Percentiles rank a stretch among this genome's conserved stretches.
phyloP scores from a whole-genome alignment of 441 rosid species.

The Pelargonium myrrhifolium region DNA sequence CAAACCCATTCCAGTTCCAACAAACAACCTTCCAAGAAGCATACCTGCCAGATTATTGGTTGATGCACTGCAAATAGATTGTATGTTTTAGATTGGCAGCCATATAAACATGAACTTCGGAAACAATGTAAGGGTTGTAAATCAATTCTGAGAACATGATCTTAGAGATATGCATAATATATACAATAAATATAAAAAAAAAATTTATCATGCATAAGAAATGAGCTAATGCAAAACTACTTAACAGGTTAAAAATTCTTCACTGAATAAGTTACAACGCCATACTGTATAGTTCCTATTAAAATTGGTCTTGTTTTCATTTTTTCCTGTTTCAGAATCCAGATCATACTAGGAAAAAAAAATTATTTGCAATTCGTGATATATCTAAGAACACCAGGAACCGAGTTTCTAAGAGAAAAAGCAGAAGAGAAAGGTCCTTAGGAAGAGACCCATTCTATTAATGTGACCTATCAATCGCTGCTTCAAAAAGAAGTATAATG shows the following conservation, averaged over 20 bases:
- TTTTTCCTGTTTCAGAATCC: background rate
- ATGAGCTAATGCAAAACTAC: background rate
- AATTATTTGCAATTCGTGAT: background rate
- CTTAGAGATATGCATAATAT: background rate
- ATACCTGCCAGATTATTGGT: slow-evolving; percentile 57
- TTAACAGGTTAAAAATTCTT: background rate
- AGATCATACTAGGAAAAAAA: background rate
- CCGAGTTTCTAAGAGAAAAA: background rate
- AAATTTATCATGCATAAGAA: background rate
- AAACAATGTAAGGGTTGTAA: background rate
- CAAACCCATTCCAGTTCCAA: slow-evolving; percentile 89
- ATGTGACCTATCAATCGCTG: too few relatives aligned
- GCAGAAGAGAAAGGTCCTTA: too few relatives aligned
- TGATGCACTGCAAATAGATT: slow-evolving; percentile 50
- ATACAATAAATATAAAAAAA: background rate
- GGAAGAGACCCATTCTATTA: too few relatives aligned
- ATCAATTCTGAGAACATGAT: background rate
- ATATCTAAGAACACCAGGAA: background rate
- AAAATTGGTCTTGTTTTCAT: background rate
- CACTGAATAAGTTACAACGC: background rate
- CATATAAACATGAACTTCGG: background rate
- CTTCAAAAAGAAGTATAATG: background rate
- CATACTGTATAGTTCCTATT: background rate
- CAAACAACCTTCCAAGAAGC: slow-evolving; percentile 88
- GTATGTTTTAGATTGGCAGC: slow-evolving; percentile 17